Evolutionary conservation across 345 rosid genomes (phyloP).

Genomic region (Eucalyptus decipiens): DNA sequence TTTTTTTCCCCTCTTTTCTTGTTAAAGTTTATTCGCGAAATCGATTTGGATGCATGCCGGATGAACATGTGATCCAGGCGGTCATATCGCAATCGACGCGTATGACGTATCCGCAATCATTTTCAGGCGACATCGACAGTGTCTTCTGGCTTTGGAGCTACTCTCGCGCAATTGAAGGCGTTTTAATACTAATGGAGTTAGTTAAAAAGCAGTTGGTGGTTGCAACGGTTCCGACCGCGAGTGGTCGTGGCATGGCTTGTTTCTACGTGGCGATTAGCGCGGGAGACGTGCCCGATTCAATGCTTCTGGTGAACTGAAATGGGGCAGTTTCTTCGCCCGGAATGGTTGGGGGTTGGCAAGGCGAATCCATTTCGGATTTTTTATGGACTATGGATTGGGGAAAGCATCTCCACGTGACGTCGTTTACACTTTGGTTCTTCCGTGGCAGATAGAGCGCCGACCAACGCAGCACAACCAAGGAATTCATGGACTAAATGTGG

Average conservation of each 20-base stretch:
- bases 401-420: not conserved
- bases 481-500: not conserved
- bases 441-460: not conserved
- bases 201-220: not conserved
- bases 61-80: not conserved
- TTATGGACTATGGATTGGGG: no score
- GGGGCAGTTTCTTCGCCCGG: not conserved
- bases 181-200: not conserved
- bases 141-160: not conserved
- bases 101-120: not conserved
- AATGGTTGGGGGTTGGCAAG: not conserved
- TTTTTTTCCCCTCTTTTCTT: not conserved
- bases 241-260: not conserved
- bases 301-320: not conserved
- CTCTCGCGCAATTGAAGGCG: not conserved
- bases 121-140: not conserved
- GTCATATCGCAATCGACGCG: not conserved
- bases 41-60: not conserved
- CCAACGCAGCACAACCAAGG: not conserved
- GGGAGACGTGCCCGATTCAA: not conserved
- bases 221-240: not conserved
- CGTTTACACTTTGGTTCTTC: not conserved
- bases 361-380: not conserved
- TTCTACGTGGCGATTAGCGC: not conserved
- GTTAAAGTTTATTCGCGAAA: not conserved